phyloP scores from a whole-genome alignment of 768 basidiomycete genomes.

The Lactarius psammicola region DNA sequence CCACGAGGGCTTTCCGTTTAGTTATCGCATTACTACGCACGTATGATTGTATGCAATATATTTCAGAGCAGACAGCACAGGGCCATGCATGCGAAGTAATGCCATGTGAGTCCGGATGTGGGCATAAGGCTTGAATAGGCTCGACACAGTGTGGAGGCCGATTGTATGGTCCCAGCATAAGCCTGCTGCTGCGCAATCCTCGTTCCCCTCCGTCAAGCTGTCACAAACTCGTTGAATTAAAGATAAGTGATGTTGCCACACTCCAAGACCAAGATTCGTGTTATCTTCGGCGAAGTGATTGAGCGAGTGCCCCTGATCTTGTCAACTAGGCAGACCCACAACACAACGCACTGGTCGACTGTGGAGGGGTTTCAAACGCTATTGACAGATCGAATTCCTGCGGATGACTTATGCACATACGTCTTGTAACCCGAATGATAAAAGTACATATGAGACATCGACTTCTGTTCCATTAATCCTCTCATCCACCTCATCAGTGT shows the following conservation, averaged over 20 bases:
- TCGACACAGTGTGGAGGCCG: not conserved
- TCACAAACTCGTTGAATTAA: not conserved
- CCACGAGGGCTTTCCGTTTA: constrained; percentile 4
- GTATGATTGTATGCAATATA: constrained; percentile 5
- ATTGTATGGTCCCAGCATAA: no score
- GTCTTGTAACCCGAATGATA: not conserved
- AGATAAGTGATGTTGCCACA: not conserved
- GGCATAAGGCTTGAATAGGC: not conserved
- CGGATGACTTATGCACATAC: not conserved
- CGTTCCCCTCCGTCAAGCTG: not conserved
- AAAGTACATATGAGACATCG: not conserved
- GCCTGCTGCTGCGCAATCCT: not conserved
- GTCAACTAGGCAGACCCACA: not conserved
- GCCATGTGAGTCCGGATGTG: not conserved
- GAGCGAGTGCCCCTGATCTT: not conserved
- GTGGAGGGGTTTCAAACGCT: no score
- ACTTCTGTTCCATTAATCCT: not conserved
- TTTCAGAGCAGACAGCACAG: not conserved
- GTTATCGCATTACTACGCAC: not conserved
- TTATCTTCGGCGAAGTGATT: not conserved
- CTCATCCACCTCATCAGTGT: not conserved
- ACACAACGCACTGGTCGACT: not conserved
- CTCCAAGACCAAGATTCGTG: not conserved
- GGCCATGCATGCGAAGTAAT: no score
- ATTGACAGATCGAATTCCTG: not conserved